These are phyloP conservation scores for Xylariaceae sp. DNA, from an alignment of 2,329 filamentous ascomycete species.

Conservation along the genomic window DNA sequence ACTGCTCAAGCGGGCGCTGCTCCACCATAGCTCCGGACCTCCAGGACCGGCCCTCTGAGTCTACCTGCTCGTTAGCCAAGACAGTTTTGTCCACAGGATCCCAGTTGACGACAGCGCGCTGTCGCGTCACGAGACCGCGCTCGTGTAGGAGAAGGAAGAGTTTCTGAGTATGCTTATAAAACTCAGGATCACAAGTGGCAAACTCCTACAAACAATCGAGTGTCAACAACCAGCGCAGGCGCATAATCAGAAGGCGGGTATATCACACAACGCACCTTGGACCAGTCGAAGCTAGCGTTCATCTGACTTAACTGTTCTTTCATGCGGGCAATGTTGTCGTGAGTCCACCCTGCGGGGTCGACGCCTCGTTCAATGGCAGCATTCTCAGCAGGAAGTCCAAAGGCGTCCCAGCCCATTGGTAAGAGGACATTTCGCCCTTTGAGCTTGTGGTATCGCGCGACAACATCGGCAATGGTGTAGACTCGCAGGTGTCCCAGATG, in stretches of 20 bases:
- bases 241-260: slow-evolving; percentile 9
- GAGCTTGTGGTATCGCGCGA: slow-evolving; percentile 71
- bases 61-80: slow-evolving; percentile 89
- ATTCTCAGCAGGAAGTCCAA: slow-evolving; percentile 86
- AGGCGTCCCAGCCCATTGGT: slow-evolving; percentile 94
- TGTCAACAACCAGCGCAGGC: slow-evolving; percentile 8
- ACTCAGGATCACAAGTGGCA: slow-evolving; percentile 74
- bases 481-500: slow-evolving; percentile 85
- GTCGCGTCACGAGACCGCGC: slow-evolving; percentile 73
- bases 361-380: slow-evolving; percentile 79
- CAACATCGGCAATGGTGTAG: slow-evolving; percentile 83
- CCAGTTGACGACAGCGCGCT: slow-evolving; percentile 81
- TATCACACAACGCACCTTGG: slow-evolving; percentile 53
- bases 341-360: slow-evolving; percentile 73
- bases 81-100: slow-evolving; percentile 87
- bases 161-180: slow-evolving; percentile 85
- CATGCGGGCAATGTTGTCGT: slow-evolving; percentile 76
- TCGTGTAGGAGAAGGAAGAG: slow-evolving; percentile 75
- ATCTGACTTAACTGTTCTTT: slow-evolving; percentile 73
- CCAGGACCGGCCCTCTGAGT: slow-evolving; percentile 79
- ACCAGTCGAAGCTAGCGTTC: slow-evolving; percentile 82
- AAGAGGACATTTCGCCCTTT: slow-evolving; percentile 71
- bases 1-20: slow-evolving; percentile 73
- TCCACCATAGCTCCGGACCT: slow-evolving; percentile 80
- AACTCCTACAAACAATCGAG: slow-evolving; percentile 55